These are phyloP conservation scores for Hortaea sp. DNA, from an alignment of 2,329 filamentous ascomycete genomes.

Conservation along the genomic window DNA sequence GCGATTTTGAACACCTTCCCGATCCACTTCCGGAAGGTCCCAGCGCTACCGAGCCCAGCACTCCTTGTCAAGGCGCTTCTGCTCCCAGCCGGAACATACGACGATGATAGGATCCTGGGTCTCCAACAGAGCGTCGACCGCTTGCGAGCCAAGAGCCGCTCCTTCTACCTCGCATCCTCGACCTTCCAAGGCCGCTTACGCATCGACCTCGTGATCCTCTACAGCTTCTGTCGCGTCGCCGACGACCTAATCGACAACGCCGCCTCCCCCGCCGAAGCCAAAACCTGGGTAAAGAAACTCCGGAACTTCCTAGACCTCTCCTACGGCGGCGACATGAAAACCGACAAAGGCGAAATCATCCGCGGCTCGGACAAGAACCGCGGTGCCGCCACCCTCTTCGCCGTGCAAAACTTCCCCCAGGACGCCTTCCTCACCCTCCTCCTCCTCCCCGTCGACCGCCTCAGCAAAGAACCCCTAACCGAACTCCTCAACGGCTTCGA, in stretches of 20 bases:
- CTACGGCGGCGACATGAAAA: slow-evolving; percentile 29
- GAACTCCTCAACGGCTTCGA: slow-evolving; percentile 58
- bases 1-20: slow-evolving; percentile 57
- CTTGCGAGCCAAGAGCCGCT: slow-evolving; percentile 56
- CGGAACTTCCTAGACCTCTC: slow-evolving; percentile 46
- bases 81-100: slow-evolving; percentile 40
- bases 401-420: slow-evolving; percentile 43
- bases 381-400: slow-evolving; percentile 27
- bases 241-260: slow-evolving; percentile 66
- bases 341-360: slow-evolving; percentile 16
- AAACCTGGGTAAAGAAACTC: slow-evolving; percentile 49
- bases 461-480: slow-evolving; percentile 51
- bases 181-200: slow-evolving; percentile 58
- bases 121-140: slow-evolving; percentile 50
- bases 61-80: slow-evolving; percentile 46
- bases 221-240: slow-evolving; percentile 63
- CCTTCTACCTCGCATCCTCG: slow-evolving; percentile 63
- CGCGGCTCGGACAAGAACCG: slow-evolving; percentile 20
- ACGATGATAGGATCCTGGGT: slow-evolving; percentile 47
- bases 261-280: slow-evolving; percentile 40
- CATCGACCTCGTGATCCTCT: slow-evolving; percentile 58
- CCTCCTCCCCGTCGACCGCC: slow-evolving; percentile 47
- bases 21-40: slow-evolving; percentile 42
- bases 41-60: slow-evolving; percentile 39
- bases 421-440: slow-evolving; percentile 45